phyloP scores from a whole-genome alignment of 768 basidiomycete species.

The Tricholoma sp. region DNA sequence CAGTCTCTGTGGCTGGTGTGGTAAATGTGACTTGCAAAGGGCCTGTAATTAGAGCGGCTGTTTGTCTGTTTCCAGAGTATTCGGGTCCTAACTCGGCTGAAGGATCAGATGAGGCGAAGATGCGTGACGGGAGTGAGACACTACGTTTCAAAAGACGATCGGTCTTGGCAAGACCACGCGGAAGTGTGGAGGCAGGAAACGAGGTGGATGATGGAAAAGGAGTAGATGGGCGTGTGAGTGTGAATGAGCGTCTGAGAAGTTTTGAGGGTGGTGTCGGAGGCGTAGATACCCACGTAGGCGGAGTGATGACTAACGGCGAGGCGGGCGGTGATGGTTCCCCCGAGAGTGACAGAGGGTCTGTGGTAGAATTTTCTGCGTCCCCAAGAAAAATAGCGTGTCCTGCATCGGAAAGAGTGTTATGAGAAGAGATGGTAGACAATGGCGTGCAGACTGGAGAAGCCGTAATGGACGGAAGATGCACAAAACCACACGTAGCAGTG shows the following conservation, averaged over 20 bases:
- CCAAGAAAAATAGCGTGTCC: constrained; percentile 2
- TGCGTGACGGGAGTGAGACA: constrained; percentile 31
- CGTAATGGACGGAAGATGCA: constrained; percentile 51
- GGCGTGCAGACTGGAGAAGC: constrained; percentile 59
- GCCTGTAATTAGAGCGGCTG: neutral
- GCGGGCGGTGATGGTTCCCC: neutral
- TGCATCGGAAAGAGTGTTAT: constrained; percentile 11
- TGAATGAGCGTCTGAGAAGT: constrained; percentile 31
- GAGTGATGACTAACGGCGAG: constrained; percentile 17
- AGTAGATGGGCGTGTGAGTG: constrained; percentile 26
- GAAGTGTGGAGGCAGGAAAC: constrained; percentile 36
- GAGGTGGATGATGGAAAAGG: constrained; percentile 39
- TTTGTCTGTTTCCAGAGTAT: neutral
- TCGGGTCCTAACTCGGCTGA: constrained; percentile 1
- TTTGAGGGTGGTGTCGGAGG: constrained; percentile 54
- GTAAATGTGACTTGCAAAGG: constrained; percentile 1
- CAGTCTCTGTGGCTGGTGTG: constrained; percentile 2
- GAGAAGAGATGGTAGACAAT: constrained; percentile 28
- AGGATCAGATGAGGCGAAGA: constrained; percentile 13
- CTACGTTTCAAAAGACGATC: constrained; percentile 30
- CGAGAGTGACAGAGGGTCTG: constrained; percentile 19
- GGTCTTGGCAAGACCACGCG: constrained; percentile 16
- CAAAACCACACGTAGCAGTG: constrained; percentile 32
- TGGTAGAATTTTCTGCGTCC: constrained; percentile 12
- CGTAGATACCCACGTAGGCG: constrained; percentile 55